Evolutionary conservation across 1,284 basidiomycete genomes (phyloP).

Genomic region (Ceratobasidium sp.): DNA sequence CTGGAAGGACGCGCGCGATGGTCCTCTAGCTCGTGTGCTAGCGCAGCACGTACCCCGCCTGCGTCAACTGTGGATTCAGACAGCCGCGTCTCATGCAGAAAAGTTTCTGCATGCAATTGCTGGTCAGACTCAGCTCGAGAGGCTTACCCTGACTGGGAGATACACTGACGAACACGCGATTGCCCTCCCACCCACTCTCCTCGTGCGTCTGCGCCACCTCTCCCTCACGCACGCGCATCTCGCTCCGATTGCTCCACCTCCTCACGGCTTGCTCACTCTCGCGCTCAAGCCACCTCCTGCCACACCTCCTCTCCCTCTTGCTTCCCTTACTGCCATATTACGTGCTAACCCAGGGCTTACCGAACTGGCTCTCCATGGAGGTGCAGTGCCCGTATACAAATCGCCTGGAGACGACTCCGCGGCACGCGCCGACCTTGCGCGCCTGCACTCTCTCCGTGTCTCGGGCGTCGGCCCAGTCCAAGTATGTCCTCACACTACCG

Average conservation of each 20-base stretch:
- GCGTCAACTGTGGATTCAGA: conserved; percentile 32
- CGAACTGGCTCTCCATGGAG: conserved; percentile 5
- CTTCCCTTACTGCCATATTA: background rate
- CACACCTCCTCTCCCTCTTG: conserved; percentile 2
- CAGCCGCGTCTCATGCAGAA: conserved; percentile 12
- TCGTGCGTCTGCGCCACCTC: conserved; percentile 22
- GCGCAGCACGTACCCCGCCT: conserved; percentile 21
- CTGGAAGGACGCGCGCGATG: conserved; percentile 35
- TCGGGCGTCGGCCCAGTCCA: conserved; percentile 26
- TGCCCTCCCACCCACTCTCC: background rate
- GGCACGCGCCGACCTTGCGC: conserved; percentile 9
- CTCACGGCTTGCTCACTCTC: conserved; percentile 4
- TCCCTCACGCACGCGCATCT: conserved; percentile 25
- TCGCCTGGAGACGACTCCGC: conserved; percentile 2
- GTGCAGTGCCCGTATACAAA: conserved; percentile 19
- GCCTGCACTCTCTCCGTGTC: conserved; percentile 8
- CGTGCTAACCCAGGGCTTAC: conserved; percentile 5
- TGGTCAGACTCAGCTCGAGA: conserved; percentile 10
- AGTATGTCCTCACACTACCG: background rate
- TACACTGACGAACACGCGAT: conserved; percentile 28
- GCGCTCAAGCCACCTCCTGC: conserved; percentile 27
- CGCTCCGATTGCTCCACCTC: conserved; percentile 1
- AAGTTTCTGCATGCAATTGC: conserved; percentile 6
- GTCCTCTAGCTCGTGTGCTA: background rate
- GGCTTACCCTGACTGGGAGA: conserved; percentile 21